Evolutionary conservation across 2,329 filamentous ascomycete species (phyloP).

Genomic region (Verticillium zaregamsianum): DNA sequence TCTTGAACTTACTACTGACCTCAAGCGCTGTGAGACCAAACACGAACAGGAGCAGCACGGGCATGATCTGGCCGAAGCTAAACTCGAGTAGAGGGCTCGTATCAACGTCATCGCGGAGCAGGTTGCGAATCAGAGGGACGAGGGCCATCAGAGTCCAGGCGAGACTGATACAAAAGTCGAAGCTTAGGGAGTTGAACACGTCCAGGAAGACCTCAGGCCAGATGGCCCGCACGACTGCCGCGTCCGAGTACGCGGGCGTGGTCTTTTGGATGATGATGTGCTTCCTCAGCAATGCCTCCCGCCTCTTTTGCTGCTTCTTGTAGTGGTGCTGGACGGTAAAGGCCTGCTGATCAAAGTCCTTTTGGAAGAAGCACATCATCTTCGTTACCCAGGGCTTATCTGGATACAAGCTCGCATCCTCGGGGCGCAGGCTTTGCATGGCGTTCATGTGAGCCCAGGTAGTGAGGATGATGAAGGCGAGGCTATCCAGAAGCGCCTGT

Average conservation of each 20-base stretch:
- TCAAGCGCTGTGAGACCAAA: background rate
- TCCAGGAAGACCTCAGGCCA: background rate
- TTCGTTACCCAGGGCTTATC: background rate
- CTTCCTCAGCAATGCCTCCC: background rate
- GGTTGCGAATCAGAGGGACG: background rate
- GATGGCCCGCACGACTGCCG: background rate
- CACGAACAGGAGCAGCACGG: background rate
- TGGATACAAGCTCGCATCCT: background rate
- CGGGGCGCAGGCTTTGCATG: background rate
- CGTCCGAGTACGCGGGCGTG: background rate
- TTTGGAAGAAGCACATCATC: background rate
- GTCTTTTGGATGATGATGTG: background rate
- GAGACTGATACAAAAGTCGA: background rate
- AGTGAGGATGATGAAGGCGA: background rate
- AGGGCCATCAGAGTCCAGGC: background rate
- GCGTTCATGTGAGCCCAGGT: background rate
- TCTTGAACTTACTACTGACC: background rate
- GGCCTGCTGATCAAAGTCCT: background rate
- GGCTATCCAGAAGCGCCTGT: background rate
- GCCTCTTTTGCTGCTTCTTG: background rate
- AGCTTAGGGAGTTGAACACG: background rate
- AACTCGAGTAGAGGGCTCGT: background rate
- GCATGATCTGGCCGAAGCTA: background rate
- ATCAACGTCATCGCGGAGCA: background rate
- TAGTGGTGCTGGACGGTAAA: background rate